Base-by-base conservation (phyloP, 2,329 filamentous ascomycete species). In the Neocucurbitaria cava region DNA sequence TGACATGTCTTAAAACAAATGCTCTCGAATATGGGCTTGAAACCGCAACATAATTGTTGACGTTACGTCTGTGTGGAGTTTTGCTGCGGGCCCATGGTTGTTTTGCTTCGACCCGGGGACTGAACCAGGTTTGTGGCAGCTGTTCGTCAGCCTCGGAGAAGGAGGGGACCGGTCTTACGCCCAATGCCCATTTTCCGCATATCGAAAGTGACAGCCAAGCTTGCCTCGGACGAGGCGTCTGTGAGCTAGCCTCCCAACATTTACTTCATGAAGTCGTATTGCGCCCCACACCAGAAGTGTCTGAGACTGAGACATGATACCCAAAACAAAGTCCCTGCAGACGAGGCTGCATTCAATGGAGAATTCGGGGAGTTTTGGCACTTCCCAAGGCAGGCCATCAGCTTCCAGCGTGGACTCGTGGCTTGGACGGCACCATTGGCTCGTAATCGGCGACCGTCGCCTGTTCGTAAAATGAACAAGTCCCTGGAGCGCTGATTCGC, bases 91-190 rank as follows among this genome's bases (percentile, higher is more conserved):
- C 4, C 11, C 24, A 43, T 28, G 24, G 23, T 30, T 18, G 41
- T 18, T 4, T n/a, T 43, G 41, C 17, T 23, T 30, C 24, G 10
- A 21, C 10, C n/a, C n/a, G 23, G 38, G n/a, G 40, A 52, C 40
- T 46, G 50, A 42, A 62, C 56, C 60, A 62, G 56, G 62, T 64
- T 66, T 61, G 56, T 55, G 54, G 56, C 54, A 55, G 57, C 49
- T 59, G 51, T 53, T 58, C 60, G 62, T 69, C 68, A 73, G 68
- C 70, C 63, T 68, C 69, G 67, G 69, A 59, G 47, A 46, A 51
- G 45, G 51, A 49, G 47, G 54, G 49, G 54, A 64, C 72, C 71
- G 65, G 59, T 73, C 68, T 74, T 63, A 73, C 64, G 58, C 57
- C 54, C 57, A 62, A 60, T 59, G 58, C 62, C 65, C 64, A 65